Conservation (phyloP, 345 rosid genomes). For the Dipteronia dyeriana region DNA sequence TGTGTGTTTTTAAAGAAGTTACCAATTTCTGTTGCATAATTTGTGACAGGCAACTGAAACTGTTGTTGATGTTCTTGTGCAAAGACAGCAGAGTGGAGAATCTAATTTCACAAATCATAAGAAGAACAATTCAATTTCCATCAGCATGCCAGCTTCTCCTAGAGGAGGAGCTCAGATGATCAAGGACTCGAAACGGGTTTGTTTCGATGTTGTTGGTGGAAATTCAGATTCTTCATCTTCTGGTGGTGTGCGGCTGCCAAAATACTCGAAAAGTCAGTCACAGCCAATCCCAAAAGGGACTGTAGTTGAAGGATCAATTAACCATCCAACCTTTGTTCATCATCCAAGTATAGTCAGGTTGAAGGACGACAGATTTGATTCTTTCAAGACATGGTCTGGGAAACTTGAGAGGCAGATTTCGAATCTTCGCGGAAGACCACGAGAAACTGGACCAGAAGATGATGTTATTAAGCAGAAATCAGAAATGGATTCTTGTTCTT, state of each 20-base stretch:
- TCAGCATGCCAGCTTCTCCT: slow-evolving; percentile 74
- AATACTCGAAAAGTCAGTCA: slow-evolving; percentile 45
- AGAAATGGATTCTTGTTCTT: slow-evolving; percentile 37
- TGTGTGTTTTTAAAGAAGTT: neutral
- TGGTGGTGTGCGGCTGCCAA: slow-evolving; percentile 17
- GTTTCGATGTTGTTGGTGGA: slow-evolving; percentile 30
- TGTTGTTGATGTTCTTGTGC: slow-evolving; percentile 3
- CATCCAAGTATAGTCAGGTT: slow-evolving; percentile 37
- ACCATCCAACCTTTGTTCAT: slow-evolving; percentile 22
- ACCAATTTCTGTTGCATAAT: neutral
- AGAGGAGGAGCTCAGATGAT: slow-evolving; percentile 22
- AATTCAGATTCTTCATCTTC: slow-evolving; percentile 21
- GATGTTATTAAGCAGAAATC: slow-evolving; percentile 15
- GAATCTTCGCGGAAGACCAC: slow-evolving; percentile 58
- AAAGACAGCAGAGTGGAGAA: slow-evolving; percentile 19
- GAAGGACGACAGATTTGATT: slow-evolving; percentile 66
- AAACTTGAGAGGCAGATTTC: slow-evolving; percentile 78
- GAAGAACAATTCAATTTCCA: slow-evolving; percentile 44
- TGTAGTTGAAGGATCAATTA: slow-evolving; percentile 16
- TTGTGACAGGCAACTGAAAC: slow-evolving; percentile 7
- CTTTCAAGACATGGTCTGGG: slow-evolving; percentile 92
- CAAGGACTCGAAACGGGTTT: slow-evolving; percentile 25
- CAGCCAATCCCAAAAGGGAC: slow-evolving; percentile 64
- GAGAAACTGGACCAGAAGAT: slow-evolving; percentile 28
- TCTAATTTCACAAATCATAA: slow-evolving; percentile 29